Evolutionary conservation across 768 basidiomycete species (phyloP), one percentile per base, ranked within the genome.

Genomic region (Serpula lacrymans): DNA sequence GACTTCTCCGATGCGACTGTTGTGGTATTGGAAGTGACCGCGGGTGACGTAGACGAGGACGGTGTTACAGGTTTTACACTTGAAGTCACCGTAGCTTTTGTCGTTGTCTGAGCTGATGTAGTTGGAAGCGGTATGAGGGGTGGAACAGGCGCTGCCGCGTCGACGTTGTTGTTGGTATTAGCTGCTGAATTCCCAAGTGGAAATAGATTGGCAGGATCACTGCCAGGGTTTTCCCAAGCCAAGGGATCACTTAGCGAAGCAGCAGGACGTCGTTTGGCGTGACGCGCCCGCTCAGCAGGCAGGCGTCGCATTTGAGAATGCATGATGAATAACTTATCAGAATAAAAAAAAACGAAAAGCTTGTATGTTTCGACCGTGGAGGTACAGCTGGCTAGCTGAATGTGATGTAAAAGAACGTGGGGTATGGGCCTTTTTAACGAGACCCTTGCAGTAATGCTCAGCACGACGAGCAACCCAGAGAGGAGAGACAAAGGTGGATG

Each of bases 211-310:
- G 13, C 23, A 11, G 5, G 31, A 16, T 13, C 1, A 2, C 24
- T n/a, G 12, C 5, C 41, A 23, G 51, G n/a, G n/a, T n/a, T n/a
- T n/a, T n/a, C n/a, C n/a, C 47, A 12, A 49, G 37, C 1, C 45
- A 12, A 35, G 38, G 41, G 24, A 49, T 53, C 26, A 45, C 57
- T 22, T 62, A 47, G 2, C 57, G 62, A 23, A 62, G 45, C 27
- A n/a, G n/a, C n/a, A n/a, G n/a, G n/a, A n/a, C n/a, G n/a, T n/a
- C 60, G 62, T 22, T 62, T 62, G 34, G 51, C 51, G 37, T 62
- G 62, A 40, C 47, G 53, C 29, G 39, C 60, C 62, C 58, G 62
- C 58, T 63, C 60, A 50, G 30, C 55, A 25, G 60, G 60, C 16
- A 52, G 28, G 25, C 62, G 60, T 13, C 57, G 52, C 43, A 45